phyloP scores from a whole-genome alignment of 306 rosid genomes.

The Hylodesmum podocarpum region DNA sequence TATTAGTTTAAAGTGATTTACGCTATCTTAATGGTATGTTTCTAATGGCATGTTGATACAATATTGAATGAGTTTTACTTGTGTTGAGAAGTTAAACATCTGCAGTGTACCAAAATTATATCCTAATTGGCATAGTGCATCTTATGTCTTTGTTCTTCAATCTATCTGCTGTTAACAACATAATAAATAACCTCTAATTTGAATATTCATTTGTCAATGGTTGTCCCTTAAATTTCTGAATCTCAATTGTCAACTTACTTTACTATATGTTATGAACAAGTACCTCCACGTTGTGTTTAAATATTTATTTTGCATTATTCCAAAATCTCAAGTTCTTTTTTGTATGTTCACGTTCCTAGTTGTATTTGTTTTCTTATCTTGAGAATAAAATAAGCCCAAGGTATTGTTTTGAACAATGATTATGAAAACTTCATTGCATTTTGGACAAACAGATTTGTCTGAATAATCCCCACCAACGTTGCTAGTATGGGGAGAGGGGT shows the following conservation, averaged over 20 bases:
- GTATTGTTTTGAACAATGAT: neutral
- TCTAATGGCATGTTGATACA: neutral
- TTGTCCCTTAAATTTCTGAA: neutral
- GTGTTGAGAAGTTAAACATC: neutral
- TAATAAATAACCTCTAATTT: neutral
- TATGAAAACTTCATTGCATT: neutral
- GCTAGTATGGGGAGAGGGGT: neutral
- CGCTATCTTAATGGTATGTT: too few species aligned
- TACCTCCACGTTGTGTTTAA: neutral
- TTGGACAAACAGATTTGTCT: neutral
- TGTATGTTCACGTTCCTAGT: neutral
- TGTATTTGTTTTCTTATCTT: slow-evolving; percentile 2
- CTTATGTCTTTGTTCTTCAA: neutral
- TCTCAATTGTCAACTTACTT: slow-evolving; percentile 3
- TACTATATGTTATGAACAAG: neutral
- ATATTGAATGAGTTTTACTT: neutral
- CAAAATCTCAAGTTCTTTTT: neutral
- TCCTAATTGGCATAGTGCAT: neutral
- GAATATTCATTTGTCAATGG: neutral
- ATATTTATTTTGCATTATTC: neutral
- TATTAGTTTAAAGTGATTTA: neutral
- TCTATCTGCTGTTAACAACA: neutral
- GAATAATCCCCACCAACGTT: too few species aligned
- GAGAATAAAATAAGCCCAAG: neutral
- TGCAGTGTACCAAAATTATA: neutral